phyloP scores from a whole-genome alignment of 2,329 filamentous ascomycete species.

The Diaporthe batatas region DNA sequence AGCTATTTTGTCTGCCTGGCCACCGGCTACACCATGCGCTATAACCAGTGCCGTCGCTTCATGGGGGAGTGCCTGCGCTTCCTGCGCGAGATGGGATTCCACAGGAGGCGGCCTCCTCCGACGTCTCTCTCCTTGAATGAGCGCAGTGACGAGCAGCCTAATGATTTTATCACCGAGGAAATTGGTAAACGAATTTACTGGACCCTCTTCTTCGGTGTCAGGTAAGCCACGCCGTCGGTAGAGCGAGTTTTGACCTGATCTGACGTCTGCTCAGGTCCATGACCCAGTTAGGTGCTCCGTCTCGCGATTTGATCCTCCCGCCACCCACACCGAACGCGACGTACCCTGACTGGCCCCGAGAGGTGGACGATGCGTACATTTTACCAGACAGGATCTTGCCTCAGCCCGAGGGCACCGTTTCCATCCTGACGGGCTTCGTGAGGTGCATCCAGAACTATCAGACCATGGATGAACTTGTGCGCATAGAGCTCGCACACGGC shows the following conservation, averaged over 20 bases:
- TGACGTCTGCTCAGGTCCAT: slow-evolving; percentile 69
- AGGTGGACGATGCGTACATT: slow-evolving; percentile 88
- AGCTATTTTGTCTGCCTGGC: slow-evolving; percentile 81
- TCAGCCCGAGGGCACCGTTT: slow-evolving; percentile 77
- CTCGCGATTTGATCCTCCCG: slow-evolving; percentile 79
- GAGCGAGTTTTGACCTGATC: background rate
- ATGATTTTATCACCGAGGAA: slow-evolving; percentile 80
- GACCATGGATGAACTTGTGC: slow-evolving; percentile 83
- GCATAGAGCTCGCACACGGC: slow-evolving; percentile 86
- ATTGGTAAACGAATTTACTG: slow-evolving; percentile 86
- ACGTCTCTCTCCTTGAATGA: slow-evolving; percentile 57
- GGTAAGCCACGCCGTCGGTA: slow-evolving; percentile 57
- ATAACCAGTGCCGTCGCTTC: slow-evolving; percentile 76
- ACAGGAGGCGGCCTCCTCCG: slow-evolving; percentile 61
- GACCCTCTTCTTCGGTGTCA: slow-evolving; percentile 81
- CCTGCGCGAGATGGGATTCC: slow-evolving; percentile 75
- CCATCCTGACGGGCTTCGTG: slow-evolving; percentile 84
- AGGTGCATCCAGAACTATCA: slow-evolving; percentile 82
- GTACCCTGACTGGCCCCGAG: slow-evolving; percentile 83
- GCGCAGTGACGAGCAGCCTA: slow-evolving; percentile 58
- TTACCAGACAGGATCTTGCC: slow-evolving; percentile 76
- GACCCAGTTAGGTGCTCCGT: slow-evolving; percentile 79
- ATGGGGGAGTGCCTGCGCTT: slow-evolving; percentile 80
- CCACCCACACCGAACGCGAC: slow-evolving; percentile 81
- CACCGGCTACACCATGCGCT: slow-evolving; percentile 76